These are phyloP conservation scores for Oidium heveae DNA, from an alignment of 2,329 filamentous ascomycete species.

Conservation along the genomic window DNA sequence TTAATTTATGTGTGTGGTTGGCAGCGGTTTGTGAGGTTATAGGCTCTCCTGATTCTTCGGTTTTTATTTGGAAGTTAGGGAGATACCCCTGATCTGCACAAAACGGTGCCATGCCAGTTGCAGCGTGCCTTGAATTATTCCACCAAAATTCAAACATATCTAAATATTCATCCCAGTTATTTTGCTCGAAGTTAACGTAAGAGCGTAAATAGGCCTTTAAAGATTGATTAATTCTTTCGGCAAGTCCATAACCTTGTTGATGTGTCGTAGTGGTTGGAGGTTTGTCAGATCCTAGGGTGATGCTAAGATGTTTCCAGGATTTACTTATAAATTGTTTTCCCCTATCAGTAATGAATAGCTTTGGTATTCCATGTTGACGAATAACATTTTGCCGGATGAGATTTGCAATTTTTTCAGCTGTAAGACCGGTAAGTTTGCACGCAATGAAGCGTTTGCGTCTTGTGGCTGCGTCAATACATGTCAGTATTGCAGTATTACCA, in stretches of 20 bases:
- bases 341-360: background rate
- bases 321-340: background rate
- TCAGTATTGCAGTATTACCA: background rate
- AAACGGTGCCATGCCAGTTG: background rate
- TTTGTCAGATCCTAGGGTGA: background rate
- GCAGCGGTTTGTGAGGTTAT: background rate
- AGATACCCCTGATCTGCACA: background rate
- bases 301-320: background rate
- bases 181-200: slow-evolving; percentile 3
- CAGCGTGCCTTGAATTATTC: background rate
- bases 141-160: background rate
- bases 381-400: background rate
- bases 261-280: background rate
- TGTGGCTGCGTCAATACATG: background rate
- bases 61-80: background rate
- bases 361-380: background rate
- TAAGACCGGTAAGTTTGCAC: background rate
- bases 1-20: background rate
- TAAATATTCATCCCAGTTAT: slow-evolving; percentile 2
- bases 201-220: slow-evolving; percentile 1
- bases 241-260: background rate
- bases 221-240: slow-evolving; percentile 1
- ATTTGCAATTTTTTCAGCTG: background rate
- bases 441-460: background rate
- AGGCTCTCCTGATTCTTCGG: background rate